Base-by-base conservation (phyloP, 768 basidiomycete species). In the Calocybe gangraenosa region DNA sequence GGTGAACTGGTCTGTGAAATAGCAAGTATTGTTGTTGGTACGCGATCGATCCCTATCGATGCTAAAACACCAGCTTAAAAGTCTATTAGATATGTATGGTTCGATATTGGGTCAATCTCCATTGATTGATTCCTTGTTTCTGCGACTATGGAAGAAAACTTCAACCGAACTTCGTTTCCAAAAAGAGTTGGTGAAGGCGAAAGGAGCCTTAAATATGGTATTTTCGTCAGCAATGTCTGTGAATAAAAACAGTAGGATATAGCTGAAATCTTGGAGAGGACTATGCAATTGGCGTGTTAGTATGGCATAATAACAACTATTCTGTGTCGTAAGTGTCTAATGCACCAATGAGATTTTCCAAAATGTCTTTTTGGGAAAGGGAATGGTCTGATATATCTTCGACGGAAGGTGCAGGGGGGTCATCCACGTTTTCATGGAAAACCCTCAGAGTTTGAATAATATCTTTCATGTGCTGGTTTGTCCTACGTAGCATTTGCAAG, bases 41-140 rank as follows among this genome's bases (percentile, higher is more conserved):
- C 47, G 87, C 59, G 36, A 36, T 39, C 51, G 23, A 25, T 37
- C 15, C 31, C 13, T 20, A 31, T 40, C 43, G 7, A 28, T 22
- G 39, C 18, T 20, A 23, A 52, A 44, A 52, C 34, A 52, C 14
- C 40, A 49, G 19, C 43, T 44, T n/a, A 46, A 38, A 33, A 17
- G 18, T 14, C 31, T 30, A 13, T 14, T 58, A 98, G 95, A 97
- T 41, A 86, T 96, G 78, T 99, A 99, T 63, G 73, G 78, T 2
- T 78, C 90, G 0, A 85, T 95, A 28, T 69, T 98, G n/a, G 95
- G 95, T 2, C 92, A 95, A 64, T 93, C 93, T 18, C 92, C 93
- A 0, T 69, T 93, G 35, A 87, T 99, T 43, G 96, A 98, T 64
- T 73, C 84, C 5, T 71, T 95, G 31, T 84, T 98, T 57, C 68